Percentiles rank a stretch among this genome's conserved stretches.
These are phyloP conservation scores for Ilex asprella DNA, from an alignment of 257 asterid species.

Conservation along the genomic window DNA sequence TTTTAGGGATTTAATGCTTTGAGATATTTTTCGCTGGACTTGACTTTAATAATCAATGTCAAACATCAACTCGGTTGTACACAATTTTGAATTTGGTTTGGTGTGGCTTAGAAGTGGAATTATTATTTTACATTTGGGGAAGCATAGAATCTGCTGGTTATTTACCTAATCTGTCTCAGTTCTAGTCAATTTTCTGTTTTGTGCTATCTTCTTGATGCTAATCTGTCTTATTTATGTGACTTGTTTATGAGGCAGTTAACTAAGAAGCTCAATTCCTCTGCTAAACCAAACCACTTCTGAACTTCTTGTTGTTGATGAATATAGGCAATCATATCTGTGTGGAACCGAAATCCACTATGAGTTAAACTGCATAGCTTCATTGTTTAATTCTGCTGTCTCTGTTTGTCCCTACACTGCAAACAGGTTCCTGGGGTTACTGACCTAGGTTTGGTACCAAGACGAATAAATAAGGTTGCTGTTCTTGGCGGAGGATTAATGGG, in stretches of 20 bases:
- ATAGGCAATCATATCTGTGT: neutral
- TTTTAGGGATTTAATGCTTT: no score
- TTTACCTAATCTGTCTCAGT: no score
- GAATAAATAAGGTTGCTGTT: conserved; percentile 69
- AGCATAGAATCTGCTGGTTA: no score
- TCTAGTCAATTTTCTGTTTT: neutral
- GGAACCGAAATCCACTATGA: neutral
- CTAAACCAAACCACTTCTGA: neutral
- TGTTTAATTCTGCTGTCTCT: no score
- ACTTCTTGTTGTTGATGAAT: neutral
- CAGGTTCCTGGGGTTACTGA: conserved; percentile 94
- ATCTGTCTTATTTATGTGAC: neutral
- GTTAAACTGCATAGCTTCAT: no score
- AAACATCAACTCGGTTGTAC: no score
- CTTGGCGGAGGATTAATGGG: conserved; percentile 99
- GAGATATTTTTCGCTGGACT: no score
- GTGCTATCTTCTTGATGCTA: neutral
- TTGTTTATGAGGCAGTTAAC: neutral
- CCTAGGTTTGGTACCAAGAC: conserved; percentile 72
- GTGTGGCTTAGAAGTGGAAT: no score
- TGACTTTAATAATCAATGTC: no score
- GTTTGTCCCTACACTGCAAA: conserved; percentile 3
- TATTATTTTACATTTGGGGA: no score
- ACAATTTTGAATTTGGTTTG: no score
- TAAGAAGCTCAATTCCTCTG: neutral